Conservation (phyloP, 1,284 basidiomycete genomes). For the Stygiomarasmius scandens region DNA sequence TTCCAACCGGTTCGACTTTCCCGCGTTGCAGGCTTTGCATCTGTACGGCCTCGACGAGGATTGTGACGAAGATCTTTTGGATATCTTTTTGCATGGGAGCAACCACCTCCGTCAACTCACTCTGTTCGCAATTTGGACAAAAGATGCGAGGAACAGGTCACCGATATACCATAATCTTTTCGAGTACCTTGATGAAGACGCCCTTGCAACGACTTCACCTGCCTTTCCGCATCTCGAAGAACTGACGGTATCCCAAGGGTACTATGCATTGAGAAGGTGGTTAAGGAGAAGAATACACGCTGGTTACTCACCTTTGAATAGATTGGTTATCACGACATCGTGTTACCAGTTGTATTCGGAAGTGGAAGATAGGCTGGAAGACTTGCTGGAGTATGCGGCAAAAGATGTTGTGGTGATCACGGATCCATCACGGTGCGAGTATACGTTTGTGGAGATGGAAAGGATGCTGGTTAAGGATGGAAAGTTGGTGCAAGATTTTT, state of each 20-base stretch:
- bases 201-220: not conserved
- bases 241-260: not conserved
- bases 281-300: not conserved
- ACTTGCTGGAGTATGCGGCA: not conserved
- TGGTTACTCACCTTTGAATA: not conserved
- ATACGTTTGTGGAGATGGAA: not conserved
- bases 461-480: not conserved
- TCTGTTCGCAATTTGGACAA: not conserved
- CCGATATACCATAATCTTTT: not conserved
- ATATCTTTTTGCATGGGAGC: not conserved
- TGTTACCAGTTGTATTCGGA: not conserved
- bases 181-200: not conserved
- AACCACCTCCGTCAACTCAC: not conserved
- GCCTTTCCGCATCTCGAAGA: not conserved
- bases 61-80: not conserved
- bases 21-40: not conserved
- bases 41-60: not conserved
- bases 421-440: not conserved
- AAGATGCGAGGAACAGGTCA: not conserved
- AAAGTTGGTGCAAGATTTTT: not conserved
- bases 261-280: not conserved
- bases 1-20: not conserved
- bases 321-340: not conserved
- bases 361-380: not conserved
- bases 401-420: not conserved